A percentile compares a stretch with the other conserved stretches of the same genome.
These are phyloP conservation scores for Barbarea vulgaris DNA, from an alignment of 345 rosid genomes.

Conservation along the genomic window DNA sequence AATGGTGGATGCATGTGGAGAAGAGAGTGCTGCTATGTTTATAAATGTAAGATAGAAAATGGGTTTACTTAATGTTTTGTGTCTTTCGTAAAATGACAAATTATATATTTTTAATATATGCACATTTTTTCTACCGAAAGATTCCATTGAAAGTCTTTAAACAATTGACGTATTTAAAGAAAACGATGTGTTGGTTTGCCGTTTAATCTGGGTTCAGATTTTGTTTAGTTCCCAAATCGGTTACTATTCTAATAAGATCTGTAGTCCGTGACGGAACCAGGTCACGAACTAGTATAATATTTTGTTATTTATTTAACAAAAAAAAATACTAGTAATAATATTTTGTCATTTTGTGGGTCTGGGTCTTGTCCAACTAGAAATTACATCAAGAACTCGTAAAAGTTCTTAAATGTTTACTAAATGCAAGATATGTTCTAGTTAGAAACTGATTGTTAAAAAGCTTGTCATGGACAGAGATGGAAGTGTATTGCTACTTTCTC, in stretches of 20 bases:
- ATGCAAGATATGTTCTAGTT: no score
- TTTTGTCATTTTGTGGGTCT: no score
- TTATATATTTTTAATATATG: no score
- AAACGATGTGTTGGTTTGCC: not conserved
- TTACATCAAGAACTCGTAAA: no score
- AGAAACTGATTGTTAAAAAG: no score
- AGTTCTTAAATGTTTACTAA: no score
- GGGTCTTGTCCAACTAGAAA: no score
- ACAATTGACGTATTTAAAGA: not conserved
- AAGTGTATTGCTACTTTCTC: no score
- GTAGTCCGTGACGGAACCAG: not conserved
- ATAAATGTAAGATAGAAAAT: not conserved
- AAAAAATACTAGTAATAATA: no score
- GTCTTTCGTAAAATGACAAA: constrained; percentile 3
- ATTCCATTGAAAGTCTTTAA: not conserved
- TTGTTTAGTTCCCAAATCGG: not conserved
- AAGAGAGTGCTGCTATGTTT: constrained; percentile 13
- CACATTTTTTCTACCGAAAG: not conserved
- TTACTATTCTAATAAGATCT: not conserved
- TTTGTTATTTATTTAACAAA: no score
- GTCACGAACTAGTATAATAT: no score
- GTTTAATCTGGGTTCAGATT: not conserved
- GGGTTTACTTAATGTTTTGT: not conserved
- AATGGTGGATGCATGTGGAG: constrained; percentile 12
- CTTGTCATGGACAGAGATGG: no score